phyloP scores from a whole-genome alignment of 2,329 filamentous ascomycete genomes.

The Septoria petroselini region DNA sequence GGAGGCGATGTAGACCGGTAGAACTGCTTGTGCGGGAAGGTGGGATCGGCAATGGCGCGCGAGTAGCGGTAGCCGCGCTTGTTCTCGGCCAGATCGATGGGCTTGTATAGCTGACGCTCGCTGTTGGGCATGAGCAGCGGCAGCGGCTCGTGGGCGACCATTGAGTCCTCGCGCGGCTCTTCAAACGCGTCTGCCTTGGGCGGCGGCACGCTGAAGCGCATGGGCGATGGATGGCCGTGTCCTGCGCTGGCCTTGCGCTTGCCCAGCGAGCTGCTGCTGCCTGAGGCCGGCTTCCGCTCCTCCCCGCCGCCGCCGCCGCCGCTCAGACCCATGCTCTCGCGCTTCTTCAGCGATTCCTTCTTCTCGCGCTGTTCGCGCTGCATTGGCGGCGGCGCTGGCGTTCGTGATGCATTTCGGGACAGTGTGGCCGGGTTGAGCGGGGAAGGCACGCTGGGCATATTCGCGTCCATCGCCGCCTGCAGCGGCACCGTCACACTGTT shows the following conservation, averaged over 20 bases:
- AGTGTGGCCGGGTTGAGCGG: conserved; percentile 64
- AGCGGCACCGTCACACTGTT: conserved; percentile 14
- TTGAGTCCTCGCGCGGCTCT: conserved; percentile 47
- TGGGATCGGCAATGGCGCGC: conserved; percentile 84
- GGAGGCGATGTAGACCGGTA: conserved; percentile 85
- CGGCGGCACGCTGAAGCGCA: conserved; percentile 51
- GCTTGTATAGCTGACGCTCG: conserved; percentile 46
- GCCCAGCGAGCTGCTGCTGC: conserved; percentile 24
- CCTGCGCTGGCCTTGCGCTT: conserved; percentile 41
- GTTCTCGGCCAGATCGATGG: conserved; percentile 58
- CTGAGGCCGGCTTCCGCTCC: conserved; percentile 15
- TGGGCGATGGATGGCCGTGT: conserved; percentile 44
- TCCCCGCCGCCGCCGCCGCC: conserved; percentile 8
- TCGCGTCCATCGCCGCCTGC: conserved; percentile 34
- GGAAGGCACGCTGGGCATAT: conserved; percentile 68
- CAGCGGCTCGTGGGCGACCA: conserved; percentile 47
- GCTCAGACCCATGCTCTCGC: conserved; percentile 41
- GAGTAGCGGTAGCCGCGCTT: conserved; percentile 79
- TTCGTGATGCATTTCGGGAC: conserved; percentile 32
- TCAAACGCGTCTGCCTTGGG: conserved; percentile 50
- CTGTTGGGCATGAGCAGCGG: conserved; percentile 45
- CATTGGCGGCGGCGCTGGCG: conserved; percentile 40
- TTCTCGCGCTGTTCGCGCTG: conserved; percentile 53
- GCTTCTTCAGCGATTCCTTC: conserved; percentile 52
- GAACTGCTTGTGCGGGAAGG: conserved; percentile 80